Conservation (phyloP, 805 yeast species). For the Clavispora asparagi region DNA sequence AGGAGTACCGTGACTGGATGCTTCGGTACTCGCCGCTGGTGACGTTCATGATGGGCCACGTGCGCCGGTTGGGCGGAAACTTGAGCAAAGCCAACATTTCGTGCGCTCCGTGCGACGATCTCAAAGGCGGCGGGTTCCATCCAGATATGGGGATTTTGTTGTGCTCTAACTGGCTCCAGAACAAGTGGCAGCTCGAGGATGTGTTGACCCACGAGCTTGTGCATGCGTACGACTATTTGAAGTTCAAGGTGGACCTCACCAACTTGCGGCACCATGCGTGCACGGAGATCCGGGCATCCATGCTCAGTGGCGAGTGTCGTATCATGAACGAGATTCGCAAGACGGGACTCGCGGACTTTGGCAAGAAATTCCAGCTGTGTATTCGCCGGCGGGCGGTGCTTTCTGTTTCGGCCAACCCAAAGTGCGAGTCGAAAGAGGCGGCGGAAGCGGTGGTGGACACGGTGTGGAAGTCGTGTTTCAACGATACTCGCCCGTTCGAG, state of each 20-base stretch:
- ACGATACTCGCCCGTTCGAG: conserved; percentile 94
- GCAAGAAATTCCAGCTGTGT: conserved; percentile 85
- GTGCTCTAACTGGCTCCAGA: conserved; percentile 75
- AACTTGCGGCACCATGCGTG: conserved; percentile 93
- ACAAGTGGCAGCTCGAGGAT: conserved; percentile 82
- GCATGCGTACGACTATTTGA: conserved; percentile 87
- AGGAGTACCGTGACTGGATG: conserved; percentile 76
- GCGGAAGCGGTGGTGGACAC: conserved; percentile 78
- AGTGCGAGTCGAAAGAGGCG: conserved; percentile 62
- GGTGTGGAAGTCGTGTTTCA: conserved; percentile 90
- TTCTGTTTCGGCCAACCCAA: conserved; percentile 83
- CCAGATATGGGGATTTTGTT: conserved; percentile 82
- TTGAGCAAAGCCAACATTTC: conserved; percentile 49
- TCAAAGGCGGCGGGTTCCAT: conserved; percentile 85
- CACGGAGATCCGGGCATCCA: conserved; percentile 90
- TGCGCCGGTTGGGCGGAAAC: conserved; percentile 55
- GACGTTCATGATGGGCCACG: conserved; percentile 79
- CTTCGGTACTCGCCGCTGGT: conserved; percentile 78
- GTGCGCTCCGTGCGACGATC: conserved; percentile 82
- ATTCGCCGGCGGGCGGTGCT: conserved; percentile 83
- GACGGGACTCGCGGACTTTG: conserved; percentile 48
- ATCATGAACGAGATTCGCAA: conserved; percentile 75
- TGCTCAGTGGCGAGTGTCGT: conserved; percentile 92
- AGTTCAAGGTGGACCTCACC: conserved; percentile 82
- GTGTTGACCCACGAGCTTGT: conserved; percentile 88